phyloP scores from a whole-genome alignment of 2,329 filamentous ascomycete genomes.

The Fusarium azukiicola region DNA sequence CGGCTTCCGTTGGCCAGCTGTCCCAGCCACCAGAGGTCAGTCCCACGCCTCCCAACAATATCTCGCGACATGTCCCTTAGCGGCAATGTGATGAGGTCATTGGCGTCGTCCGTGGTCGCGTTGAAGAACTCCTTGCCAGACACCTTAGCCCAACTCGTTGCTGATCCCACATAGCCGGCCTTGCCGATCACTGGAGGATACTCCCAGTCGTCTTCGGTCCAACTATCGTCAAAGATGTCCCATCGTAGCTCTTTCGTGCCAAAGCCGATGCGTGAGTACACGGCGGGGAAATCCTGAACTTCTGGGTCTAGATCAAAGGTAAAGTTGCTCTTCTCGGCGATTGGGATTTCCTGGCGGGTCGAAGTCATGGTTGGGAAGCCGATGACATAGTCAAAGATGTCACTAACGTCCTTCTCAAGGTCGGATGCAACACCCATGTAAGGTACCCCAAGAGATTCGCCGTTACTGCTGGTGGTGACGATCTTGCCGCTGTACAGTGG shows the following conservation, averaged over 20 bases:
- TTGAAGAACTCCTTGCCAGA: conserved; percentile 2
- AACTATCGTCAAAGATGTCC: conserved; percentile 11
- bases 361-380: conserved; percentile 8
- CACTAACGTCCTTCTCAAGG: conserved; percentile 1
- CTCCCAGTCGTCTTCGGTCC: conserved; percentile 7
- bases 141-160: conserved; percentile 2
- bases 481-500: conserved; percentile 13
- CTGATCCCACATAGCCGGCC: conserved; percentile 3
- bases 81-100: conserved; percentile 10
- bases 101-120: neutral
- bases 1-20: conserved; percentile 29
- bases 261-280: conserved; percentile 1
- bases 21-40: conserved; percentile 43
- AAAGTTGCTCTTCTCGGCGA: conserved; percentile 5
- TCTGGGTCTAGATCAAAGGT: conserved; percentile 6
- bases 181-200: neutral
- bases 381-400: conserved; percentile 11
- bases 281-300: neutral
- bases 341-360: neutral
- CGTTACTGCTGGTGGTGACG: neutral
- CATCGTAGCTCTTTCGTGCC: neutral
- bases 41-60: conserved; percentile 20
- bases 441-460: neutral
- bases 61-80: conserved; percentile 14
- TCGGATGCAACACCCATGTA: conserved; percentile 4